These are phyloP conservation scores for Trichoderma atrobrunneum DNA, from an alignment of 2,329 filamentous ascomycete genomes.

Conservation along the genomic window DNA sequence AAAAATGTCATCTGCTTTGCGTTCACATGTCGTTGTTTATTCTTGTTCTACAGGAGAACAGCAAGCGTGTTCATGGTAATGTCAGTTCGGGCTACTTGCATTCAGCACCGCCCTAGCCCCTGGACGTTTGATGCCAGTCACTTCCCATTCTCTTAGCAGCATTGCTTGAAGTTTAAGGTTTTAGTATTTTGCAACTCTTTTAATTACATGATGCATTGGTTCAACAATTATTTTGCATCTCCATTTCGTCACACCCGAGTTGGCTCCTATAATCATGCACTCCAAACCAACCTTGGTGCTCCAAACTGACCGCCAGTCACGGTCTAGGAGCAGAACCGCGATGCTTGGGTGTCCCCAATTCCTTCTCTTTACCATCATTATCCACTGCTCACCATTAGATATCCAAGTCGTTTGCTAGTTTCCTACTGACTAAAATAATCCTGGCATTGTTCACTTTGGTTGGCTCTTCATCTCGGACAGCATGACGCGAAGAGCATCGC, in stretches of 20 bases:
- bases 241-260: not conserved
- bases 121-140: not conserved
- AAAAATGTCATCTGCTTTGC: not conserved
- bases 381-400: not conserved
- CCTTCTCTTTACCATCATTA: not conserved
- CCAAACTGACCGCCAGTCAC: not conserved
- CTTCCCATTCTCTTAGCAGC: not conserved
- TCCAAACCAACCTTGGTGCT: not conserved
- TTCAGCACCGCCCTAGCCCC: not conserved
- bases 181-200: not conserved
- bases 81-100: not conserved
- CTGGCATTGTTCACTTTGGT: not conserved
- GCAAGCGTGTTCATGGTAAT: not conserved
- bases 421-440: not conserved
- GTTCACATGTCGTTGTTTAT: not conserved
- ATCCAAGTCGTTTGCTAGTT: not conserved
- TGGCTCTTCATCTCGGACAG: not conserved
- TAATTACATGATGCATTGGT: too few species aligned
- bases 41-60: not conserved
- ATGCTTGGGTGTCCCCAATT: not conserved
- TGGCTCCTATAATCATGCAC: not conserved
- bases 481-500: not conserved
- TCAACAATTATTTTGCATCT: not conserved
- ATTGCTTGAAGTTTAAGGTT: not conserved
- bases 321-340: not conserved